Conservation (phyloP, 495 filamentous ascomycete genomes). For the Hyphodiscus hymeniophilus region DNA sequence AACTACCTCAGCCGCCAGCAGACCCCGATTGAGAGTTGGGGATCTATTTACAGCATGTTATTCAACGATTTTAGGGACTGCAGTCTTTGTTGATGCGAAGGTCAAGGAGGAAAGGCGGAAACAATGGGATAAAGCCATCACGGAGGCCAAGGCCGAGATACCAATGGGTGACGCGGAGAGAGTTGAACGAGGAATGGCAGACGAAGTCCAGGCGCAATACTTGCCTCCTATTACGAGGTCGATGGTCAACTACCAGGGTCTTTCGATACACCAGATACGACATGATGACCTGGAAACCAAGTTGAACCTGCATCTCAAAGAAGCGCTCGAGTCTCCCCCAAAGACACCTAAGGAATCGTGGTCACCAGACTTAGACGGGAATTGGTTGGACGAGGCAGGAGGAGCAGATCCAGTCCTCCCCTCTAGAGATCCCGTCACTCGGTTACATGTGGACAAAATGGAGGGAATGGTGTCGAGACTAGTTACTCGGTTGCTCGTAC, state of each 20-base stretch:
- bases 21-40: slow-evolving; percentile 43
- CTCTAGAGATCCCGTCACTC: slow-evolving; percentile 22
- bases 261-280: not conserved
- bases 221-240: not conserved
- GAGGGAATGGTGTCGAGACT: slow-evolving; percentile 21
- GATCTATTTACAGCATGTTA: slow-evolving; percentile 65
- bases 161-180: not conserved
- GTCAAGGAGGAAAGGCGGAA: slow-evolving; percentile 52
- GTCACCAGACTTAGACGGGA: not conserved
- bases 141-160: slow-evolving; percentile 34
- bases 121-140: slow-evolving; percentile 53
- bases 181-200: not conserved
- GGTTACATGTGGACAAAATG: slow-evolving; percentile 19
- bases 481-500: slow-evolving; percentile 22
- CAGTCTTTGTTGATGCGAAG: slow-evolving; percentile 55
- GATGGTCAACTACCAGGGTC: too few relatives aligned
- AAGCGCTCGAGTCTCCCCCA: not conserved
- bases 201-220: not conserved
- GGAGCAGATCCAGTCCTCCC: slow-evolving; percentile 1
- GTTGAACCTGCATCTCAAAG: slow-evolving; percentile 1
- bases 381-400: slow-evolving; percentile 1
- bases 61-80: slow-evolving; percentile 65
- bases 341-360: not conserved
- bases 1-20: slow-evolving; percentile 42
- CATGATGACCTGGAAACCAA: not conserved